phyloP scores from a whole-genome alignment of 2,329 filamentous ascomycete species.

The Harringtonia aguacate region DNA sequence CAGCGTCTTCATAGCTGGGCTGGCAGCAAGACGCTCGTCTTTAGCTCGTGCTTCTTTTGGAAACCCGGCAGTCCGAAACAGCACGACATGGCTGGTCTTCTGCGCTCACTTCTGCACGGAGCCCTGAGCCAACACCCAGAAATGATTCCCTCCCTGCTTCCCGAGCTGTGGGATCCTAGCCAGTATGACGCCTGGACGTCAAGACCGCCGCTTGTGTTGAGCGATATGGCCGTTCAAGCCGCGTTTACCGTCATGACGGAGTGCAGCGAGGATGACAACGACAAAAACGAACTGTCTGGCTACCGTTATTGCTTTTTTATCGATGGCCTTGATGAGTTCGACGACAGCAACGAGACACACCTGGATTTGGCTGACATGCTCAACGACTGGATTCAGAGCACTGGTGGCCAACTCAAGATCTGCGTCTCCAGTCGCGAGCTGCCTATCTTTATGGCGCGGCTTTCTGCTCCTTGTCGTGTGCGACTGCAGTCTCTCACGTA shows the following conservation, averaged over 20 bases:
- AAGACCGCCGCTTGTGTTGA: too few relatives aligned
- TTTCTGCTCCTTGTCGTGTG: not conserved
- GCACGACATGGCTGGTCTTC: not conserved
- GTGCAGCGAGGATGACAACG: too few relatives aligned
- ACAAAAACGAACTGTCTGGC: too few relatives aligned
- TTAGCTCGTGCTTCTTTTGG: constrained; percentile 2
- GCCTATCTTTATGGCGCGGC: not conserved
- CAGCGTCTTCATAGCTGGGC: not conserved
- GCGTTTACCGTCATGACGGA: too few relatives aligned
- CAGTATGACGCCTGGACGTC: not conserved
- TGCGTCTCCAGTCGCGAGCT: constrained; percentile 5
- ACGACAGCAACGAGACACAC: not conserved
- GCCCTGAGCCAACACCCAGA: not conserved
- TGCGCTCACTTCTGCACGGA: not conserved
- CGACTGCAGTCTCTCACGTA: not conserved
- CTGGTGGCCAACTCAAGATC: not conserved
- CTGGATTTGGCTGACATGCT: not conserved
- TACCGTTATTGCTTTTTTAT: constrained; percentile 3
- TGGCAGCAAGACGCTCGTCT: not conserved
- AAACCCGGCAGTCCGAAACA: not conserved
- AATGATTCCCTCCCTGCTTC: not conserved
- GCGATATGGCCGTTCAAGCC: too few relatives aligned
- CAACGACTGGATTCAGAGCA: not conserved
- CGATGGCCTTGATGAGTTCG: constrained; percentile 5
- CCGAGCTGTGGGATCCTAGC: not conserved